Conservation (phyloP, 805 yeast genomes). For the Vanderwaltozyma polyspora region DNA sequence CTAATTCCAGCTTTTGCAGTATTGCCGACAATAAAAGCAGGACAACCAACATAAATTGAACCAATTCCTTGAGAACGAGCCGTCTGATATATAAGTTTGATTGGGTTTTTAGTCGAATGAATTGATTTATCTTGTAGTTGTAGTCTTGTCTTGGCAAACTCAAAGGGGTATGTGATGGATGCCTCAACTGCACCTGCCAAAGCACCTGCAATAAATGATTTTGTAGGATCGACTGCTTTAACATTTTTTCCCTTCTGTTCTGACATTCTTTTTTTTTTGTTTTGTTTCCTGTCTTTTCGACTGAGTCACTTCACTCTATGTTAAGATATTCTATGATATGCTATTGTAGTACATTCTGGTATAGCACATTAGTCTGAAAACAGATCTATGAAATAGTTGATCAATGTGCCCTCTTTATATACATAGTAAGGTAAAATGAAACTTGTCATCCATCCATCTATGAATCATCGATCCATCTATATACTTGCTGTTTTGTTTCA, state of each 20-base stretch:
- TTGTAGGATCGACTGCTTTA: conserved; percentile 48
- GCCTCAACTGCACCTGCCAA: conserved; percentile 96
- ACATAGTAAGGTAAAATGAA: too few species aligned
- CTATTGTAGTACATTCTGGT: too few species aligned
- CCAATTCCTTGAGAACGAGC: conserved; percentile 69
- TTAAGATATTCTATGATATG: too few species aligned
- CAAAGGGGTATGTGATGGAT: conserved; percentile 86
- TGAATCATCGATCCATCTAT: too few species aligned
- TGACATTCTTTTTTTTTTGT: background rate
- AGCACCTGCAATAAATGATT: conserved; percentile 91
- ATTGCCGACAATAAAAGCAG: conserved; percentile 91
- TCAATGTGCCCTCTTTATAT: too few species aligned
- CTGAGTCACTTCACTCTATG: too few species aligned
- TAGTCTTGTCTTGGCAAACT: conserved; percentile 88
- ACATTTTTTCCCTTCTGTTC: too few species aligned
- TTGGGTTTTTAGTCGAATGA: conserved; percentile 68
- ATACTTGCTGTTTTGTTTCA: too few species aligned
- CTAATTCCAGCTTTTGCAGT: conserved; percentile 95
- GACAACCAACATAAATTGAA: conserved; percentile 87
- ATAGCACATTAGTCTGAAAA: too few species aligned
- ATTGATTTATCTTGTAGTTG: conserved; percentile 65
- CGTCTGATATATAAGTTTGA: conserved; percentile 63
- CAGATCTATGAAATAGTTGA: too few species aligned
- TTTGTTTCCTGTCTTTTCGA: too few species aligned
- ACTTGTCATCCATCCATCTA: too few species aligned